A percentile compares a stretch with the other conserved stretches of the same genome.
These are phyloP conservation scores for Pseudocercospora fuligena DNA, from an alignment of 2,329 filamentous ascomycete genomes.

Conservation along the genomic window DNA sequence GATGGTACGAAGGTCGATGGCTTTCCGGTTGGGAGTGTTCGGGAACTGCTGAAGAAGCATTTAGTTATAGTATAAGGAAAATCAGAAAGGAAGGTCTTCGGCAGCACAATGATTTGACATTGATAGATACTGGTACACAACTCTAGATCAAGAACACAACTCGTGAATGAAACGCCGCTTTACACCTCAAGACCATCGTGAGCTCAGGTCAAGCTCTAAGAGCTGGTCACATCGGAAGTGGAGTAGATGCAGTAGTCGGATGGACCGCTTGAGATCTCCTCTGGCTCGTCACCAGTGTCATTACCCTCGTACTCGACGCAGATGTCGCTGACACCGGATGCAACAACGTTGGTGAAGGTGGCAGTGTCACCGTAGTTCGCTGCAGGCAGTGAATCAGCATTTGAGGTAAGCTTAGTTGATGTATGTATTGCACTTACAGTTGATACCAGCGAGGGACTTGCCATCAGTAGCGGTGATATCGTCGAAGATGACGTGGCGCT, in stretches of 20 bases:
- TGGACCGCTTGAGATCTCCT: slow-evolving; percentile 39
- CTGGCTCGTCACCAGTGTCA: slow-evolving; percentile 42
- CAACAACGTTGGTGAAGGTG: slow-evolving; percentile 45
- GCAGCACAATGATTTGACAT: background rate
- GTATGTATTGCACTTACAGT: slow-evolving; percentile 38
- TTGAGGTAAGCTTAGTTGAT: background rate
- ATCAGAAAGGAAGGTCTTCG: background rate
- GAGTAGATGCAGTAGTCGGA: slow-evolving; percentile 42
- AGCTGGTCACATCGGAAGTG: slow-evolving; percentile 32
- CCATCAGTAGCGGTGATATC: slow-evolving; percentile 51
- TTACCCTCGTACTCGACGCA: slow-evolving; percentile 45
- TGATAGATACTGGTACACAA: background rate
- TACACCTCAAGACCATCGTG: background rate
- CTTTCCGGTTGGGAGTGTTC: slow-evolving; percentile 54
- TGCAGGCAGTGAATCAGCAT: background rate
- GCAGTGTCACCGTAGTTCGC: slow-evolving; percentile 22
- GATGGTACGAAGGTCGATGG: slow-evolving; percentile 57
- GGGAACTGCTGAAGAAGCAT: slow-evolving; percentile 53
- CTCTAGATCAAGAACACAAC: background rate
- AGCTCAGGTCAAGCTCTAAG: slow-evolving; percentile 14
- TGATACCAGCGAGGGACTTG: slow-evolving; percentile 53
- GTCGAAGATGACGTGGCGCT: slow-evolving; percentile 52
- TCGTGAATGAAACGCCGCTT: background rate
- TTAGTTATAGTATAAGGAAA: slow-evolving; percentile 23
- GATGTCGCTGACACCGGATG: slow-evolving; percentile 41